A percentile compares a stretch with the other conserved stretches of the same genome.
Evolutionary conservation across 805 yeast species (phyloP).

Genomic region (Candida caryicola): DNA sequence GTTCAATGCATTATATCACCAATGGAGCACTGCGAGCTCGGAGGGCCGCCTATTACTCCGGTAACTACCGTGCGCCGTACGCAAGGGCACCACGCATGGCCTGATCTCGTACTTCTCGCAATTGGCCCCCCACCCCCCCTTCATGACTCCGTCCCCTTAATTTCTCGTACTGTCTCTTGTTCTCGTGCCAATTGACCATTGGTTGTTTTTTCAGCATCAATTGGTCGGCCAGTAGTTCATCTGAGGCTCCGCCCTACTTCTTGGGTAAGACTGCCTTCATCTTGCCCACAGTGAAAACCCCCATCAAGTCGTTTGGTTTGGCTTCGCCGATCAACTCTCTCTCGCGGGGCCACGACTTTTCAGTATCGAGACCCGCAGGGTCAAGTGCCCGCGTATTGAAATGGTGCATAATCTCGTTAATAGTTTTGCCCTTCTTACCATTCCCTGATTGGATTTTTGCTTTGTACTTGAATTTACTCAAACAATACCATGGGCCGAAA

Average conservation of each 20-base stretch:
- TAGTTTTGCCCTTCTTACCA: constrained; percentile 84
- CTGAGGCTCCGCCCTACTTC: neutral
- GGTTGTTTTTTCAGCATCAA: no score
- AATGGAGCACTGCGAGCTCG: no score
- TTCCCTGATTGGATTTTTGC: constrained; percentile 78
- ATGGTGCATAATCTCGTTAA: constrained; percentile 62
- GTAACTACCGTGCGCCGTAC: no score
- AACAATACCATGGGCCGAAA: constrained; percentile 89
- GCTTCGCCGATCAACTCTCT: constrained; percentile 52
- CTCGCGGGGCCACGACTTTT: constrained; percentile 70
- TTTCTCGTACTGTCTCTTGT: no score
- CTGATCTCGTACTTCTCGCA: no score
- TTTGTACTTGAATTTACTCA: constrained; percentile 73
- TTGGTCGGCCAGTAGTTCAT: no score
- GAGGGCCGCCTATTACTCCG: no score
- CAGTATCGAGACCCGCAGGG: constrained; percentile 41
- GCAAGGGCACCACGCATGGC: no score
- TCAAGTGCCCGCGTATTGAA: constrained; percentile 52
- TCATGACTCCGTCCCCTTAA: no score
- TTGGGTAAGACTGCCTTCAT: constrained; percentile 58
- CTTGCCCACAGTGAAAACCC: constrained; percentile 68
- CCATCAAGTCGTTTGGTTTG: constrained; percentile 64
- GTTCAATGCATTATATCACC: no score
- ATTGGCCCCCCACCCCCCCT: no score
- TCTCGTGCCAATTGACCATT: no score